phyloP scores from a whole-genome alignment of 2,329 filamentous ascomycete species.

The Hirsutella minnesotensis region DNA sequence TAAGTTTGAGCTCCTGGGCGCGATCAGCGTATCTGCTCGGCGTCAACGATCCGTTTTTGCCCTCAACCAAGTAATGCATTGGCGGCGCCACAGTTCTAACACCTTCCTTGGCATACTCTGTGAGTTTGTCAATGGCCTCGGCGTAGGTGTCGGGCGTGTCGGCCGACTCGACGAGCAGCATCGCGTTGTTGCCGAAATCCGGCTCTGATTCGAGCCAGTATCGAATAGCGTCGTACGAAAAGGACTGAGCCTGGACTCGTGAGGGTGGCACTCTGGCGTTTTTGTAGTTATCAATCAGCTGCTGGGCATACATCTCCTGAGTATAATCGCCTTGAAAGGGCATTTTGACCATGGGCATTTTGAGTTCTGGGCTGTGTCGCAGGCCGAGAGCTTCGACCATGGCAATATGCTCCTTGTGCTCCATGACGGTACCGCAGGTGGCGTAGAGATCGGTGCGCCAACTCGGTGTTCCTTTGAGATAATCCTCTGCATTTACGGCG shows the following conservation, averaged over 20 bases:
- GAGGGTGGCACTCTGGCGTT: slow-evolving; percentile 36
- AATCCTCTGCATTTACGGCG: slow-evolving; percentile 45
- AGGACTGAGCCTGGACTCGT: slow-evolving; percentile 53
- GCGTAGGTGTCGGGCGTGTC: slow-evolving; percentile 28
- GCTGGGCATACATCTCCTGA: slow-evolving; percentile 50
- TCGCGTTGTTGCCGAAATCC: slow-evolving; percentile 46
- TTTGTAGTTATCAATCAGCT: slow-evolving; percentile 50
- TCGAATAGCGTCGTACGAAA: slow-evolving; percentile 50
- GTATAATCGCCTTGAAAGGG: slow-evolving; percentile 54
- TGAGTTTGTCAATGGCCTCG: slow-evolving; percentile 43
- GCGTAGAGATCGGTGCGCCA: slow-evolving; percentile 57
- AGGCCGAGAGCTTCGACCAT: slow-evolving; percentile 45
- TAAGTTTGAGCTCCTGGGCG: slow-evolving; percentile 48
- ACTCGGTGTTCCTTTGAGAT: slow-evolving; percentile 43
- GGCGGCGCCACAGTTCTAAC: slow-evolving; percentile 53
- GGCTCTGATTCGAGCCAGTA: slow-evolving; percentile 56
- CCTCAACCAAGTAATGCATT: slow-evolving; percentile 47
- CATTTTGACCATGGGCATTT: slow-evolving; percentile 58
- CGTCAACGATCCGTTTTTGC: slow-evolving; percentile 41
- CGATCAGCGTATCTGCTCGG: slow-evolving; percentile 50
- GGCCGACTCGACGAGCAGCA: slow-evolving; percentile 49
- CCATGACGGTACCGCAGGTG: slow-evolving; percentile 49
- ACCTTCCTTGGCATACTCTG: slow-evolving; percentile 41
- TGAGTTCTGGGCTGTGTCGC: slow-evolving; percentile 56
- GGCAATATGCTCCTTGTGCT: slow-evolving; percentile 49